These are phyloP conservation scores for Paracamarosporium sp. DNA, from an alignment of 2,329 filamentous ascomycete species.

Conservation along the genomic window DNA sequence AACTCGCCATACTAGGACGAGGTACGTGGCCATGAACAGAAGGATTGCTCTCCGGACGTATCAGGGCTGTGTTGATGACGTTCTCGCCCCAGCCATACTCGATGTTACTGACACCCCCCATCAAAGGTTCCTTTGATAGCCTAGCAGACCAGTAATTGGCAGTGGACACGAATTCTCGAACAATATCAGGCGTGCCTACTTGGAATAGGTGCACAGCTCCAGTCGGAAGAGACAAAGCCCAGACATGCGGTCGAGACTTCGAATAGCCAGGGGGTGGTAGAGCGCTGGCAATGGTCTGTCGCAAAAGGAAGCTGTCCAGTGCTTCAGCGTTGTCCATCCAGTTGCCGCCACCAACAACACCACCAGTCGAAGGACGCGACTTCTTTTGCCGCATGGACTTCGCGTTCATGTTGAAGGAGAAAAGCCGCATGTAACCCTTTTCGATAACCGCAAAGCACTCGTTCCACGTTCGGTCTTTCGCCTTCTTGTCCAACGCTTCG, in stretches of 20 bases:
- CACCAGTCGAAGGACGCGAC: slow-evolving; percentile 62
- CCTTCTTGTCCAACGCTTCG: slow-evolving; percentile 86
- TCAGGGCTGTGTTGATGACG: slow-evolving; percentile 68
- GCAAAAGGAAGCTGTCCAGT: slow-evolving; percentile 83
- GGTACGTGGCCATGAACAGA: slow-evolving; percentile 43
- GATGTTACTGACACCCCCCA: slow-evolving; percentile 93
- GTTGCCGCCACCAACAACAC: slow-evolving; percentile 90
- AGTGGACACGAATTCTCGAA: slow-evolving; percentile 90
- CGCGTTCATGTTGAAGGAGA: slow-evolving; percentile 82
- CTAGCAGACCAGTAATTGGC: slow-evolving; percentile 98
- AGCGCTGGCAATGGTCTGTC: slow-evolving; percentile 89
- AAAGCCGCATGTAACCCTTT: slow-evolving; percentile 91
- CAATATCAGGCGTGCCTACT: slow-evolving; percentile 92
- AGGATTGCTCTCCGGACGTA: slow-evolving; percentile 45
- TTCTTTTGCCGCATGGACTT: slow-evolving; percentile 78
- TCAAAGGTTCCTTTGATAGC: slow-evolving; percentile 88
- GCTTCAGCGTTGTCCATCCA: slow-evolving; percentile 97
- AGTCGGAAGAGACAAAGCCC: slow-evolving; percentile 88
- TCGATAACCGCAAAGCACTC: slow-evolving; percentile 97
- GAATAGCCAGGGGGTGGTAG: slow-evolving; percentile 93
- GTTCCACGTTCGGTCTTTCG: slow-evolving; percentile 92
- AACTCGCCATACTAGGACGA: slow-evolving; percentile 65
- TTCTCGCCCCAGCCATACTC: slow-evolving; percentile 96
- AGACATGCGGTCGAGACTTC: slow-evolving; percentile 87
- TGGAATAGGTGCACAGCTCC: slow-evolving; percentile 98